Evolutionary conservation across 2,329 filamentous ascomycete species (phyloP).

Genomic region (Albophoma yamanashiensis): DNA sequence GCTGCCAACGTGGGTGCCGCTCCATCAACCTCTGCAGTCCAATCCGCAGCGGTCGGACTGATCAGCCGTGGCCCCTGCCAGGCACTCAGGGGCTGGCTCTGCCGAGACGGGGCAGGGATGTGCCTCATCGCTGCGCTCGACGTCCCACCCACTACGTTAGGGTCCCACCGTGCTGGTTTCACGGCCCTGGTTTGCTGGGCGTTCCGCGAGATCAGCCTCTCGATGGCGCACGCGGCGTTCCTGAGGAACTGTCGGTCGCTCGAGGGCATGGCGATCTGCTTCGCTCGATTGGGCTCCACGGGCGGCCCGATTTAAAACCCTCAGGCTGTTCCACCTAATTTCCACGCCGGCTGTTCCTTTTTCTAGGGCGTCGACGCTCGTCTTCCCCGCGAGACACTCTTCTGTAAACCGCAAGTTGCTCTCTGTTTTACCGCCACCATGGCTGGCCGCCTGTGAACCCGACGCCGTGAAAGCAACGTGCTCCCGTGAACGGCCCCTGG

Average conservation of each 20-base stretch:
- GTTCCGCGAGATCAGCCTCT: neutral
- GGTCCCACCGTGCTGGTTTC: constrained; percentile 3
- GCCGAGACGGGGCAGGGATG: constrained; percentile 2
- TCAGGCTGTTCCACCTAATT: neutral
- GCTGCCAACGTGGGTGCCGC: neutral
- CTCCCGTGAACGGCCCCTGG: neutral
- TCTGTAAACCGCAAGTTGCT: neutral
- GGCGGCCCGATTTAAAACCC: neutral
- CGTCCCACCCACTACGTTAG: neutral
- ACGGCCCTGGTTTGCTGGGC: constrained; percentile 2
- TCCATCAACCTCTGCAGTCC: no score
- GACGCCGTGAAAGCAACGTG: neutral
- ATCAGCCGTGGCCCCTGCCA: neutral
- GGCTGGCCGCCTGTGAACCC: neutral
- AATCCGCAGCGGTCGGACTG: neutral
- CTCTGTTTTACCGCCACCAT: neutral
- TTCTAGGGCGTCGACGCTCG: neutral
- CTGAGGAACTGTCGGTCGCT: neutral
- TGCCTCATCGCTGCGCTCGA: neutral
- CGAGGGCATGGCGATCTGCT: neutral
- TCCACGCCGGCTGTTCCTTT: neutral
- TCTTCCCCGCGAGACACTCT: neutral
- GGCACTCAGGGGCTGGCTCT: neutral
- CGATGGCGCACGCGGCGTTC: neutral
- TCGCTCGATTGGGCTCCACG: neutral